Evolutionary conservation across 2,329 filamentous ascomycete genomes (phyloP), one percentile per base, ranked within the genome.

Genomic region (Verticillium zaregamsianum): DNA sequence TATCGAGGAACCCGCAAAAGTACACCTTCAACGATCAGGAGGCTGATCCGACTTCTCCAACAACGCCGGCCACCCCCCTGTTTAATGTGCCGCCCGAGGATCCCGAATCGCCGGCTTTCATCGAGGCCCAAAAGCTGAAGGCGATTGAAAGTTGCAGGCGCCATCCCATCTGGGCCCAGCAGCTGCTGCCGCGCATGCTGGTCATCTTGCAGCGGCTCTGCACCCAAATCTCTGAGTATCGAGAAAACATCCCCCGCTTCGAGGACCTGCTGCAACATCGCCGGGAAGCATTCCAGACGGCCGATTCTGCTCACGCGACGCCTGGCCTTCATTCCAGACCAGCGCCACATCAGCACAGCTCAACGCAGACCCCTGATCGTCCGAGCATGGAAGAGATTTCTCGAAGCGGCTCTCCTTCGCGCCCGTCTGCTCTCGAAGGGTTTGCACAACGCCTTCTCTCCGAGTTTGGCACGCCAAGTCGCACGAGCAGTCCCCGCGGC

Each of bases 1-100:
- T 98, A 33, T 80, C 94, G 6, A 88, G 92, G 17, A 86, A 89
- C 59, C 90, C 91, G 4, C 80, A 78, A n/a, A 82, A 79, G 63
- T 90, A 88, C 69, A 77, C 79, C 6, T 90, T 85, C 62, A 79
- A 80, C 9, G 81, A 82, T 15, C 63, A 62, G 75, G 79, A 33
- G 65, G 78, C 25, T 69, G 76, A 58, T 12, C 69, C 69, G 3
- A 66, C 58, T 0, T 62, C 63, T 9, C 62, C 62, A 3, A 55
- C 40, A 4, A 52, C 40, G 11, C 45, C 58, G 11, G 31, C 58
- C 40, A 39, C 35, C 1, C 57, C 11, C 62, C 63, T 23, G 57
- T 52, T 52, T 20, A 52, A 52, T 25, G 45, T 52, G 45, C 8
- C 28, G 25, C 54, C 54, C 12, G 54, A n/a, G 17, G 65, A 63